These are phyloP conservation scores for Kondoa malvinella DNA, from an alignment of 768 basidiomycete genomes.

Conservation along the genomic window DNA sequence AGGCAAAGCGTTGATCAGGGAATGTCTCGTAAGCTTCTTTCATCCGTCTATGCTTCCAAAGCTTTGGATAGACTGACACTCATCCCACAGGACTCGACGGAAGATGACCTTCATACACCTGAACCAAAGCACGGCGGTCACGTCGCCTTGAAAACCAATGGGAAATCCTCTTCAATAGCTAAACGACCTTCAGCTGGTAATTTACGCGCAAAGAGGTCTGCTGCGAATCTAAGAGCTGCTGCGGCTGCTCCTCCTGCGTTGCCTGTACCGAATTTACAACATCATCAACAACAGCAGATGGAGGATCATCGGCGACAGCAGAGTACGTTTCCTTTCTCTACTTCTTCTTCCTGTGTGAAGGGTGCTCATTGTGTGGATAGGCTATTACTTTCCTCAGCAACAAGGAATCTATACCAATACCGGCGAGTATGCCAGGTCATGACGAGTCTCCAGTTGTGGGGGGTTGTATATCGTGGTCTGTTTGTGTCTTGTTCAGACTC, in stretches of 20 bases:
- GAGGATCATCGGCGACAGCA: background rate
- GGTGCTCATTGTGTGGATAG: too few species aligned
- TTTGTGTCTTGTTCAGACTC: background rate
- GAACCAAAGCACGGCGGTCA: conserved; percentile 8
- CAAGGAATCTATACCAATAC: background rate
- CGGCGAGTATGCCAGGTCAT: background rate
- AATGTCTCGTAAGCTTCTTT: background rate
- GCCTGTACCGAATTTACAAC: background rate
- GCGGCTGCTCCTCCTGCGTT: background rate
- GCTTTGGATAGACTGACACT: background rate
- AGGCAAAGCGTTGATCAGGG: conserved; percentile 17
- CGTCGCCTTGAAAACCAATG: conserved; percentile 4
- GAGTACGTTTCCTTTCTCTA: background rate
- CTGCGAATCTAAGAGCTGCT: background rate
- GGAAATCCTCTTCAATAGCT: background rate
- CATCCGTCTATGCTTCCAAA: background rate
- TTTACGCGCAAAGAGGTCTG: background rate
- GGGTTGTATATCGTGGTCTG: too few species aligned
- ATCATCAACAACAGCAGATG: background rate
- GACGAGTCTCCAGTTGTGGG: too few species aligned
- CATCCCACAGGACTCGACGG: background rate
- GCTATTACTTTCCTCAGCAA: background rate
- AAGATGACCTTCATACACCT: background rate
- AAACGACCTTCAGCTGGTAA: background rate
- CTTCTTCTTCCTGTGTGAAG: too few species aligned